phyloP scores from a whole-genome alignment of 2,329 filamentous ascomycete genomes.

The Hymenoscyphus occultus region DNA sequence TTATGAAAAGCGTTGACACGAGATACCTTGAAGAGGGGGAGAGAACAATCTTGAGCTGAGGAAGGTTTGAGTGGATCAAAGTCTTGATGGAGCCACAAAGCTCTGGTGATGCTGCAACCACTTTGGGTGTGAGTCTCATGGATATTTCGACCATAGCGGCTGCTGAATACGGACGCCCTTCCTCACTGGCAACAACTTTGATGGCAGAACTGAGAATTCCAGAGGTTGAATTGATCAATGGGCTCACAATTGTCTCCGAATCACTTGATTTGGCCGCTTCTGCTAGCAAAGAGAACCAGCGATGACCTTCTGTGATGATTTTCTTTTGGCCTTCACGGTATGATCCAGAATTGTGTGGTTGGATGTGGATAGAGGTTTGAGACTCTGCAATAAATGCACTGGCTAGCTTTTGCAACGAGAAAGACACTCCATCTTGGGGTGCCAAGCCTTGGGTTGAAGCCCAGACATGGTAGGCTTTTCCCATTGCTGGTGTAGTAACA shows the following conservation, averaged over 20 bases:
- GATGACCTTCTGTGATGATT: slow-evolving; percentile 62
- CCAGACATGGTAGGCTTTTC: slow-evolving; percentile 47
- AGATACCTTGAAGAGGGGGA: slow-evolving; percentile 69
- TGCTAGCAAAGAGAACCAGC: slow-evolving; percentile 56
- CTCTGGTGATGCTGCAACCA: slow-evolving; percentile 41
- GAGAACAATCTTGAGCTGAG: slow-evolving; percentile 53
- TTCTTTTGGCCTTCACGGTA: slow-evolving; percentile 11
- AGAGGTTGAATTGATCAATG: slow-evolving; percentile 21
- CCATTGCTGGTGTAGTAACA: slow-evolving; percentile 17
- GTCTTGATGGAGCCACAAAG: slow-evolving; percentile 45
- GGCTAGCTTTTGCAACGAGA: slow-evolving; percentile 63
- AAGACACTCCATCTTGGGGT: slow-evolving; percentile 48
- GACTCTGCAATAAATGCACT: slow-evolving; percentile 63
- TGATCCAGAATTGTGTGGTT: slow-evolving; percentile 59
- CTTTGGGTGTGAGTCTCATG: slow-evolving; percentile 42
- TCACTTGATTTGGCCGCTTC: slow-evolving; percentile 36
- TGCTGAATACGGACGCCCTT: slow-evolving; percentile 66
- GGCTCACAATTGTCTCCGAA: slow-evolving; percentile 21
- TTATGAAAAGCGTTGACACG: slow-evolving; percentile 60
- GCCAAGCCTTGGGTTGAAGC: slow-evolving; percentile 42
- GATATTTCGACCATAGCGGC: slow-evolving; percentile 55
- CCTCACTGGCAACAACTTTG: slow-evolving; percentile 48
- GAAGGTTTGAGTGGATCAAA: slow-evolving; percentile 55
- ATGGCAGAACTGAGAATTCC: slow-evolving; percentile 40
- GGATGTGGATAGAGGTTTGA: slow-evolving; percentile 68